Evolutionary conservation across 1,139 yeast species (phyloP).

Genomic region (Yamadazyma diddensiae): DNA sequence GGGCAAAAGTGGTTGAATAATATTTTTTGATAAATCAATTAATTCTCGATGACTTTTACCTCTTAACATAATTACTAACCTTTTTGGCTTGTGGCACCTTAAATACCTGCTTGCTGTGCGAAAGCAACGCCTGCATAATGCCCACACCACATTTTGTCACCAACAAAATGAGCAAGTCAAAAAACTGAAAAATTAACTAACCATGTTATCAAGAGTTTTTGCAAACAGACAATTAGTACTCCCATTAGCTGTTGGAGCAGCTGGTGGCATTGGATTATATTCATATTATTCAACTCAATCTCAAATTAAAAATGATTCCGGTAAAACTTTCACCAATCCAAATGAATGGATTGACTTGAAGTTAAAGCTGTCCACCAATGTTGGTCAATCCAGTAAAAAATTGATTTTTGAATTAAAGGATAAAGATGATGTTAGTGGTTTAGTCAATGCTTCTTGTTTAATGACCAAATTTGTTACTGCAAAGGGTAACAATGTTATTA

Average conservation of each 20-base stretch:
- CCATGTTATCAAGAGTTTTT: conserved; percentile 10
- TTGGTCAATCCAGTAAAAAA: conserved; percentile 64
- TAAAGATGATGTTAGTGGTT: conserved; percentile 70
- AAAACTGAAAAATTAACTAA: neutral
- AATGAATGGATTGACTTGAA: conserved; percentile 81
- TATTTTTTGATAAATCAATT: conserved; percentile 43
- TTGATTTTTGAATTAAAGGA: conserved; percentile 71
- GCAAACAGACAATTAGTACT: conserved; percentile 8
- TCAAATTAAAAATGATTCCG: conserved; percentile 44
- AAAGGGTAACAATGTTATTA: conserved; percentile 83
- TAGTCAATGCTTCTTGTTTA: conserved; percentile 75
- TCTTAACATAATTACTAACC: conserved; percentile 20
- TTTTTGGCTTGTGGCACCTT: neutral
- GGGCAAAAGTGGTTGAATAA: conserved; percentile 77
- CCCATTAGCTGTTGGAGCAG: conserved; percentile 9
- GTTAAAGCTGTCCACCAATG: conserved; percentile 52
- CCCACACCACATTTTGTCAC: conserved; percentile 1
- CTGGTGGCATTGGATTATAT: conserved; percentile 45
- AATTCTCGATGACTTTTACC: conserved; percentile 45
- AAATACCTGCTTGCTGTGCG: neutral
- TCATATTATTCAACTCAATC: conserved; percentile 34
- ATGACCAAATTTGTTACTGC: conserved; percentile 78
- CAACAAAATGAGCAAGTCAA: conserved; percentile 3
- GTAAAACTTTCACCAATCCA: conserved; percentile 63
- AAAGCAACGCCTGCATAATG: conserved; percentile 1